Conservation (phyloP, 2,329 filamentous ascomycete genomes). For the Trichothecium roseum region DNA sequence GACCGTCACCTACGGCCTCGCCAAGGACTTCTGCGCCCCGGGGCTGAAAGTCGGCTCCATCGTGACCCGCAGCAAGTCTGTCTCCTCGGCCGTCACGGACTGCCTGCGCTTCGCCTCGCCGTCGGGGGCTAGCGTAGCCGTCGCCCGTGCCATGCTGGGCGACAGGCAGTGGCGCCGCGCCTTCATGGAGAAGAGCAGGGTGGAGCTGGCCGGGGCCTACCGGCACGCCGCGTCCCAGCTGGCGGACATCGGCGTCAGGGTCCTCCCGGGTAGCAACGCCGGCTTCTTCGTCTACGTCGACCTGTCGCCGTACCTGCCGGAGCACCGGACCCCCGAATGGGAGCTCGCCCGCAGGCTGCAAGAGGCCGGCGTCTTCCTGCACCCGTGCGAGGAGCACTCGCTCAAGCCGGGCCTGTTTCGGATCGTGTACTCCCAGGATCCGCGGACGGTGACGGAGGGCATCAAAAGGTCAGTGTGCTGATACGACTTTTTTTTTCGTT, state of each 20-base stretch:
- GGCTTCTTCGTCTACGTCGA: conserved; percentile 48
- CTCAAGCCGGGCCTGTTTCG: conserved; percentile 41
- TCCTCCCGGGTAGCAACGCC: conserved; percentile 36
- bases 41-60: conserved; percentile 39
- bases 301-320: conserved; percentile 31
- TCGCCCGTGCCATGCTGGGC: conserved; percentile 33
- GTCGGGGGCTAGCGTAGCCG: conserved; percentile 30
- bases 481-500: no score
- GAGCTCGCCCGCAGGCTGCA: conserved; percentile 30
- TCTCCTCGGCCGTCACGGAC: conserved; percentile 23
- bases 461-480: conserved; percentile 20
- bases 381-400: conserved; percentile 34
- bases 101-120: conserved; percentile 35
- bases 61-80: conserved; percentile 23
- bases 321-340: conserved; percentile 26
- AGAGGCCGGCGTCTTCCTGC: conserved; percentile 38
- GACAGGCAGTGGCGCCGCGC: conserved; percentile 30
- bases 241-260: conserved; percentile 28
- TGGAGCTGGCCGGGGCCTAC: conserved; percentile 28
- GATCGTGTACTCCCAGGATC: conserved; percentile 37
- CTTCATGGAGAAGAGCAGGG: conserved; percentile 30
- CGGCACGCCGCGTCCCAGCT: conserved; percentile 25
- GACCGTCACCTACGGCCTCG: conserved; percentile 37
- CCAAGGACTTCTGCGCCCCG: conserved; percentile 41
- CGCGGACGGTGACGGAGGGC: conserved; percentile 22